phyloP scores from a whole-genome alignment of 73 alveolate genomes.

The Uronychia binucleata region DNA sequence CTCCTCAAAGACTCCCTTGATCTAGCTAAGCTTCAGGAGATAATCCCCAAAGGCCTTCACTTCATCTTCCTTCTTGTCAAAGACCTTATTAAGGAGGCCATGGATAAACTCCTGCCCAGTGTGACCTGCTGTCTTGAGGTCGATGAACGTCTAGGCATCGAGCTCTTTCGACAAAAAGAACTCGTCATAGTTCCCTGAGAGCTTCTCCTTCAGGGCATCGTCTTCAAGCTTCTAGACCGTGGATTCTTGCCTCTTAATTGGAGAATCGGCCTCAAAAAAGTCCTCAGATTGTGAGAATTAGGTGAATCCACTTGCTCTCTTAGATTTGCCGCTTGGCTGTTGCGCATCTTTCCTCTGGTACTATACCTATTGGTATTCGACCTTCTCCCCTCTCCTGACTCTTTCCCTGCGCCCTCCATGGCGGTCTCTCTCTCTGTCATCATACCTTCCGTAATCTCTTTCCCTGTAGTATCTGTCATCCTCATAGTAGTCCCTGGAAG shows the following conservation, averaged over 20 bases:
- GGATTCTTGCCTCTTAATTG: background rate
- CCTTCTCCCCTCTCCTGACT: background rate
- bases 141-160: background rate
- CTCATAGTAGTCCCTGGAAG: background rate
- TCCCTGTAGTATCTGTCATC: background rate
- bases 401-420: background rate
- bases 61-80: background rate
- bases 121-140: background rate
- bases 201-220: background rate
- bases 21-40: background rate
- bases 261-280: background rate
- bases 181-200: slow-evolving; percentile 6
- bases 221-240: background rate
- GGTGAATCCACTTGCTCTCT: background rate
- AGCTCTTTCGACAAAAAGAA: background rate
- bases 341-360: background rate
- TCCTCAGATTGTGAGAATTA: background rate
- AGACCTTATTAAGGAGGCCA: background rate
- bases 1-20: background rate
- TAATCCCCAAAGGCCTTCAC: background rate
- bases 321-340: background rate
- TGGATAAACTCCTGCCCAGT: background rate
- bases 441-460: background rate
- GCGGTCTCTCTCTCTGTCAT: background rate
- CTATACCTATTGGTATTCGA: background rate